Base-by-base conservation (phyloP, 768 basidiomycete species). In the Boletus speciosus region DNA sequence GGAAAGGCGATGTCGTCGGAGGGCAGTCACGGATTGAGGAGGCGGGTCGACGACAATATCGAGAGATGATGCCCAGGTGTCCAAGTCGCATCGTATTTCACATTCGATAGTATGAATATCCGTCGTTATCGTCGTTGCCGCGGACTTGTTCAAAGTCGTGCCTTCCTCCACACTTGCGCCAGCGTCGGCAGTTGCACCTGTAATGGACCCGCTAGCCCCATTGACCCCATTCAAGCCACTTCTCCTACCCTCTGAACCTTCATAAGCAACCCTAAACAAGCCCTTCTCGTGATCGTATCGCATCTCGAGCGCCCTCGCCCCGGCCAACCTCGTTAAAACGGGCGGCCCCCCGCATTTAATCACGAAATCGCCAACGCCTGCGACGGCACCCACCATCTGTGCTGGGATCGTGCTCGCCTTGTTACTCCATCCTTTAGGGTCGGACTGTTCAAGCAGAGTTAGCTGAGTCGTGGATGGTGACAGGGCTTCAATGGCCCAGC, bases 291-390 rank as follows among this genome's bases (percentile, higher is more conserved):
- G 89, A 53, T 98, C 94, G 70, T 94, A 98, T 50, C 84, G 80
- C 52, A 88, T 75, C 51, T 84, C 81, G 46, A 83, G 82, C 6
- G 81, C 80, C 67, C 82, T 89, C 4, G 90, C 94, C 5, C 90
- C 88, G 1, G 83, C 79, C 15, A 98, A 71, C 32, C 95, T 78
- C 1, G 93, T 96, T 9, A 92, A 77, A n/a, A 92, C 79, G 0
- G 97, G 97, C 3, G 97, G 96, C 0, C 93, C 94, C 14, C 97
- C 97, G 60, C 83, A 88, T 70, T 93, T 95, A 73, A 99, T 96
- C 7, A 93, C 87, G 63, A 92, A 98, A 58, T 98, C 96, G 21
- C 97, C 93, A 10, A 97, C 86, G 1, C 95, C 95, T 0, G 94
- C 92, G 0, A 98, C 74, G 2, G 86, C 80, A 38, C 82, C 81